phyloP scores from a whole-genome alignment of 1,284 basidiomycete species.

The Irpex lacteus region DNA sequence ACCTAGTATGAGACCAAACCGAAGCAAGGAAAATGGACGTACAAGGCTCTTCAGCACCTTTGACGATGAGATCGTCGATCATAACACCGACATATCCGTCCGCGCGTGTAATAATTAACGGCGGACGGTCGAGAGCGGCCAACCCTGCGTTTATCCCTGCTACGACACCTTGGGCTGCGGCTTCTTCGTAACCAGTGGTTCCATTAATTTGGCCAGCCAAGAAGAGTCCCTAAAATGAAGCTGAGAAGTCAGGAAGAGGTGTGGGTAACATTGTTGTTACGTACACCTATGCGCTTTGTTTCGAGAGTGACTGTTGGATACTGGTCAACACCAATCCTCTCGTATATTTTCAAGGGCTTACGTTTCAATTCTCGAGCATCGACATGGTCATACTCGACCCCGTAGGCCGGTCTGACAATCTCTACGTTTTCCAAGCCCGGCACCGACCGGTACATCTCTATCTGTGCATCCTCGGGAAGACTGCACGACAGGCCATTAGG shows the following conservation, averaged over 20 bases:
- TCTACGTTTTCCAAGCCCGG: constrained; percentile 81
- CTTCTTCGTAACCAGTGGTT: constrained; percentile 92
- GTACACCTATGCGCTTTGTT: constrained; percentile 75
- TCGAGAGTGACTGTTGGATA: constrained; percentile 67
- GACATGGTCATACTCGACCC: constrained; percentile 92
- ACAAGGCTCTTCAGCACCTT: constrained; percentile 90
- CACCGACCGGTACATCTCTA: constrained; percentile 77
- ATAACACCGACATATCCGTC: constrained; percentile 87
- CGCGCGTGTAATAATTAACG: constrained; percentile 72
- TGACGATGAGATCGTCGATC: constrained; percentile 86
- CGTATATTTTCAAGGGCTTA: constrained; percentile 32
- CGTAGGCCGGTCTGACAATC: constrained; percentile 84
- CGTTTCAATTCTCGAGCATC: constrained; percentile 79
- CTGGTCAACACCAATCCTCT: background rate
- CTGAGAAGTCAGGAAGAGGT: background rate
- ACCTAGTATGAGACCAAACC: background rate
- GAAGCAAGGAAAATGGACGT: constrained; percentile 24
- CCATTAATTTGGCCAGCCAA: constrained; percentile 89
- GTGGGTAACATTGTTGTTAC: background rate
- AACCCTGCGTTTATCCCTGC: constrained; percentile 89
- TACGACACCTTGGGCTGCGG: constrained; percentile 81
- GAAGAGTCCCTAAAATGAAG: constrained; percentile 61
- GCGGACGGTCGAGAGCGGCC: constrained; percentile 49
- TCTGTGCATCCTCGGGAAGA: constrained; percentile 81
- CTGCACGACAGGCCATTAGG: constrained; percentile 89